A percentile compares a stretch with the other conserved stretches of the same genome.
Evolutionary conservation across 1,284 basidiomycete species (phyloP).

Genomic region (Microbotryum lychnidis-dioicae): DNA sequence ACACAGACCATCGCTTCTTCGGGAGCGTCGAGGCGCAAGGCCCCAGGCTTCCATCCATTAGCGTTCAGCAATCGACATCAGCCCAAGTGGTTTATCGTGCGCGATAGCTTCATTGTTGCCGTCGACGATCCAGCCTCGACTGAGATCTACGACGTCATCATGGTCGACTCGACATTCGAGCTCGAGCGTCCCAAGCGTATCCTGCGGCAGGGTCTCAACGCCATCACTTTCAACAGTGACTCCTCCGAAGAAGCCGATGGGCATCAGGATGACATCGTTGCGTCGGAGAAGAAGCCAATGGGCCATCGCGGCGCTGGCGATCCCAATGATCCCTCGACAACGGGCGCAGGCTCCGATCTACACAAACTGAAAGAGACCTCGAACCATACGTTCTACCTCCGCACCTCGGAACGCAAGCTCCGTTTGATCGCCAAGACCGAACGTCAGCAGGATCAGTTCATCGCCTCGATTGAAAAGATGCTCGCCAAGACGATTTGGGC

Average conservation of each 20-base stretch:
- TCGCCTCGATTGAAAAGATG: constrained; percentile 79
- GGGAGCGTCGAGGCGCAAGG: constrained; percentile 40
- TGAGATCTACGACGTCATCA: constrained; percentile 83
- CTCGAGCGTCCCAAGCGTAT: constrained; percentile 54
- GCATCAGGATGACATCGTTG: background rate
- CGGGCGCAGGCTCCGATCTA: constrained; percentile 6
- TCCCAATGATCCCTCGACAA: constrained; percentile 29
- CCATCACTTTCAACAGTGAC: constrained; percentile 43
- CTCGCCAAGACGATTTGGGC: constrained; percentile 71
- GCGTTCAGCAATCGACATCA: constrained; percentile 62
- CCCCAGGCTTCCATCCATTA: constrained; percentile 42
- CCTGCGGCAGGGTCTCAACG: constrained; percentile 59
- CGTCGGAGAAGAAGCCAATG: constrained; percentile 31
- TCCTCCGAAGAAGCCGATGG: constrained; percentile 30
- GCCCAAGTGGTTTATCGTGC: constrained; percentile 84
- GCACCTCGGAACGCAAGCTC: constrained; percentile 80
- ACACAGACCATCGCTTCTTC: constrained; percentile 45
- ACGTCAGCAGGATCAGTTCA: constrained; percentile 97
- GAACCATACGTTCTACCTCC: constrained; percentile 87
- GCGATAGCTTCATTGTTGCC: constrained; percentile 85
- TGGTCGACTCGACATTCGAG: constrained; percentile 81
- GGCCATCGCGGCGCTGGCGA: constrained; percentile 26
- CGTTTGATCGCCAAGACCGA: constrained; percentile 85
- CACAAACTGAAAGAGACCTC: constrained; percentile 36
- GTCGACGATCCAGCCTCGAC: constrained; percentile 78